Base-by-base conservation (phyloP, 2,329 filamentous ascomycete genomes). In the Colletotrichum eremochloae region DNA sequence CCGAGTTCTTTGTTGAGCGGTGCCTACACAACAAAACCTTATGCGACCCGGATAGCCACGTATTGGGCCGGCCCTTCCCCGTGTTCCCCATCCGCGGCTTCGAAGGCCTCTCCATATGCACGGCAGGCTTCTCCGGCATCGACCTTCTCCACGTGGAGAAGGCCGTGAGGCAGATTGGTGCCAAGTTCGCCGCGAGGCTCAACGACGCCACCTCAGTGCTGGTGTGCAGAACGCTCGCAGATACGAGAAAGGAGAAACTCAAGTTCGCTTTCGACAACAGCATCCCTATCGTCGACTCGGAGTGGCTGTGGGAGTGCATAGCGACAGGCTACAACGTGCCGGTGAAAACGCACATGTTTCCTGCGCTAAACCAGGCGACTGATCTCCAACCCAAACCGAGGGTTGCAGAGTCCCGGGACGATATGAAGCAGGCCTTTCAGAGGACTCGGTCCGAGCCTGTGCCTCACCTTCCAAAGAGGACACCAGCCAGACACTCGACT, bases 1-100 rank as follows among this genome's bases (percentile, higher is more conserved):
- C 95, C 14, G 95, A 97, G 79, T 97, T 96, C 87, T 99, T 96
- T 88, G 87, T 99, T 64, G 96, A 99, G 82, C 90, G 91, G 60
- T 98, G 96, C 79, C 84, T 99, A 50, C 91, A 95, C 79, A 89
- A 90, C 74, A 96, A 94, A 80, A 84, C 83, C 36, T 89, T 96
- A 76, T 86, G 94, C 58, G 85, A 92, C 40, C 94, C 95, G 6
- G 84, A 86, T 63, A 85, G 89, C 5, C 91, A 96, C 79, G 87
- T 93, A 52, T 87, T 97, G 33, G 95, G 94, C 71, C 90, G 90
- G 8, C 95, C 96, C 2, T 93, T 98, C 74, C 86, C 90, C 7
- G 83, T 84, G 40, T 93, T 94, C 75, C 92, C 91, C 48, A 89
- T 97, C 42, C 77, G 84, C 79, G 93, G 89, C 1, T 96, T 97